Evolutionary conservation across 208 protist genomes (phyloP).

Genomic region (Acanthamoeba polyphaga): DNA sequence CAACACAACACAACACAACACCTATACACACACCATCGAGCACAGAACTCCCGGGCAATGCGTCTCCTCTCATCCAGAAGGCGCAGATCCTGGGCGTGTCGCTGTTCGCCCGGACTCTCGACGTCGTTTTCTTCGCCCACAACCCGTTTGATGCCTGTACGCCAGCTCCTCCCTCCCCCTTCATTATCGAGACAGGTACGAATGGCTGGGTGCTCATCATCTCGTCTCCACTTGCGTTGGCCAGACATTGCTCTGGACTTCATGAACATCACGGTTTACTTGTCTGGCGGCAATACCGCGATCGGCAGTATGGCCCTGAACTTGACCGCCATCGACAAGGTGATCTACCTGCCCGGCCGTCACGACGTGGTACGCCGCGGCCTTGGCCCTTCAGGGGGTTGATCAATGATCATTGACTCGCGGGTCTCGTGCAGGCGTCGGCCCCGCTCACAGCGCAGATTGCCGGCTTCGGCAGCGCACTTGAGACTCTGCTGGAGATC

Average conservation of each 20-base stretch:
- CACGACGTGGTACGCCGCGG: not conserved
- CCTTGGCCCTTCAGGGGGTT: too few relatives aligned
- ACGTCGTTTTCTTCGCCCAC: not conserved
- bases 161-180: too few relatives aligned
- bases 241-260: not conserved
- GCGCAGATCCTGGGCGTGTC: not conserved
- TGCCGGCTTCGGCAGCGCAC: not conserved
- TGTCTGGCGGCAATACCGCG: not conserved
- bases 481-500: not conserved
- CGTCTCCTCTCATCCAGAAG: not conserved
- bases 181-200: not conserved
- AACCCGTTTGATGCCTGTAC: constrained; percentile 16
- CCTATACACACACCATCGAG: too few relatives aligned
- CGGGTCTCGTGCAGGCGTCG: not conserved
- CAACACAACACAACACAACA: too few relatives aligned
- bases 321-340: not conserved
- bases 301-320: not conserved
- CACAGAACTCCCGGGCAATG: not conserved
- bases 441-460: not conserved
- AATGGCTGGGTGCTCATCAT: not conserved
- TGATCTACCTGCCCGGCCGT: constrained; percentile 7
- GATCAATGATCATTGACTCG: not conserved
- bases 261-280: not conserved
- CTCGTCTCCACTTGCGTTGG: not conserved
- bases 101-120: not conserved